Conservation (phyloP, 2,329 filamentous ascomycete genomes). For the Aurifilum marmelostoma region DNA sequence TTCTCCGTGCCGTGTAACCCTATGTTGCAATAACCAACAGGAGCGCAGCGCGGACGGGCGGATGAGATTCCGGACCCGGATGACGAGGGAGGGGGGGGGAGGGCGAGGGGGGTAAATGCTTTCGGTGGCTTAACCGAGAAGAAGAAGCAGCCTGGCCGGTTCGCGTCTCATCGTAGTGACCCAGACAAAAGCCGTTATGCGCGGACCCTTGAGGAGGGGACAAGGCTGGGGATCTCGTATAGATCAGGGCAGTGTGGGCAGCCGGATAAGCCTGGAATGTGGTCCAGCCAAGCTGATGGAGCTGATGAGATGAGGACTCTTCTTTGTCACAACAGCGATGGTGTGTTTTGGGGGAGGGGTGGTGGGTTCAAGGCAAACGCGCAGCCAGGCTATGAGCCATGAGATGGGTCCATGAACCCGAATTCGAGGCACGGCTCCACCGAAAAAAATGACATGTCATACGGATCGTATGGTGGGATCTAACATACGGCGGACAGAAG, state of each 20-base stretch:
- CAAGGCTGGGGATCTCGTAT: neutral
- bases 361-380: too few relatives aligned
- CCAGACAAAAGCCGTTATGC: constrained; percentile 14
- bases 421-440: constrained; percentile 14
- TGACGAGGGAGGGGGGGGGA: neutral
- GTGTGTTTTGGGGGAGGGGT: too few relatives aligned
- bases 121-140: constrained; percentile 1
- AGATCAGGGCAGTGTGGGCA: neutral
- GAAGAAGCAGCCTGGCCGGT: constrained; percentile 10
- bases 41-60: constrained; percentile 16
- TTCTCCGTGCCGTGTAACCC: constrained; percentile 4
- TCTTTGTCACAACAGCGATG: neutral
- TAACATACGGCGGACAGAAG: constrained; percentile 26
- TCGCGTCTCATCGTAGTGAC: constrained; percentile 20
- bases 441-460: constrained; percentile 25
- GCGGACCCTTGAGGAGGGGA: neutral
- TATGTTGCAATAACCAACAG: constrained; percentile 11
- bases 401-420: constrained; percentile 8
- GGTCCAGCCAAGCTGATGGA: neutral
- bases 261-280: neutral
- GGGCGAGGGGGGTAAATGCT: constrained; percentile 10
- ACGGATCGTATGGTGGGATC: constrained; percentile 21
- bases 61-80: constrained; percentile 14
- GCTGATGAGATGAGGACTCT: neutral
- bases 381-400: constrained; percentile 12